Percentiles rank a stretch among this genome's conserved stretches.
Conservation (phyloP, 2,329 filamentous ascomycete genomes). For the Penicillium sp. region DNA sequence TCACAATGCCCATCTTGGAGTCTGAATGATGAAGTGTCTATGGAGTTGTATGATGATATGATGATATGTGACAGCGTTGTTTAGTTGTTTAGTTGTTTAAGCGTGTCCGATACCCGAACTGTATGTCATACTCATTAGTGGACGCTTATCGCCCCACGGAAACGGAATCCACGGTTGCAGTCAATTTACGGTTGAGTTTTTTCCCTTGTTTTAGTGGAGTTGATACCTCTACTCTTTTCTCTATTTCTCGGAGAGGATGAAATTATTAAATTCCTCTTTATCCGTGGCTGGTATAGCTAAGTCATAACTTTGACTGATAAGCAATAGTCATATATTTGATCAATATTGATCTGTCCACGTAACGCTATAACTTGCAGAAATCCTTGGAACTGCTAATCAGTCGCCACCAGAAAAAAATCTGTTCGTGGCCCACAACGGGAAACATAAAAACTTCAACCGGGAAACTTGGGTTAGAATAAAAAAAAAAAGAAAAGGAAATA, state of each 20-base stretch:
- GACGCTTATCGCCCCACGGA: not conserved
- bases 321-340: not conserved
- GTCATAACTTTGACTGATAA: not conserved
- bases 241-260: not conserved
- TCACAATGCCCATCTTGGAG: constrained; percentile 25
- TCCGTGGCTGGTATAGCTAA: too few species aligned
- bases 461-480: not conserved
- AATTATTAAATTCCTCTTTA: too few species aligned
- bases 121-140: not conserved
- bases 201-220: not conserved
- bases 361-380: not conserved
- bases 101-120: not conserved
- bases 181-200: not conserved
- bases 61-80: not conserved
- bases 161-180: not conserved
- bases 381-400: not conserved
- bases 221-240: not conserved
- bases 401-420: not conserved
- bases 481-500: too few species aligned
- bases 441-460: not conserved
- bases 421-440: not conserved
- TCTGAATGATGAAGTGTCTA: not conserved
- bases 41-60: not conserved
- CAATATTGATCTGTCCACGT: not conserved
- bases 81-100: not conserved